phyloP scores from a whole-genome alignment of 495 filamentous ascomycete genomes.

The Penicillium simplicissimum region DNA sequence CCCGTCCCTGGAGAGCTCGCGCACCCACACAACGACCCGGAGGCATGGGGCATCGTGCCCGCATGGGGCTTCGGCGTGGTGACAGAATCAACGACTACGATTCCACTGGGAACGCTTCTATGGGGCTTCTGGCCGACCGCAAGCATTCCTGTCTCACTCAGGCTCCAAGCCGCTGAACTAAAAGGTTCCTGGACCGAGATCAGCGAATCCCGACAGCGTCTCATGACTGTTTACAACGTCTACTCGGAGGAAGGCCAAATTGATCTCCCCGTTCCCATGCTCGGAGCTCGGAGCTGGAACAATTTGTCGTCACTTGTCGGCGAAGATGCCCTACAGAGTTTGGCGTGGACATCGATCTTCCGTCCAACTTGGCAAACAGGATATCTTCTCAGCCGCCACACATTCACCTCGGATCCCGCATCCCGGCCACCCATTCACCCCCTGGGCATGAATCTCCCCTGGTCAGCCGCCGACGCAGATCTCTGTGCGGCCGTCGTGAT shows the following conservation, averaged over 20 bases:
- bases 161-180: neutral
- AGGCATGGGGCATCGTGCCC: neutral
- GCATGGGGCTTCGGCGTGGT: neutral
- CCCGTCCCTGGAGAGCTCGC: neutral
- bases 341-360: neutral
- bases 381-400: neutral
- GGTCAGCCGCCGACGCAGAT: neutral
- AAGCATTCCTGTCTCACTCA: neutral
- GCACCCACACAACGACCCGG: neutral
- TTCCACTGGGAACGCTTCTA: neutral
- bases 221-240: neutral
- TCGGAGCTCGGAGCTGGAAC: neutral
- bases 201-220: neutral
- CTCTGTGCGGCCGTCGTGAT: neutral
- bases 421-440: neutral
- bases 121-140: neutral
- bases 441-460: neutral
- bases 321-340: neutral
- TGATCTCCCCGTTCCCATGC: neutral
- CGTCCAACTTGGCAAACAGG: neutral
- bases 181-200: neutral
- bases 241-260: neutral
- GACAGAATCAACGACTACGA: neutral
- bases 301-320: neutral
- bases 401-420: neutral